Percentiles rank a stretch among this genome's conserved stretches.
Evolutionary conservation across 345 rosid genomes (phyloP).

Genomic region (Eucalyptus sp.): DNA sequence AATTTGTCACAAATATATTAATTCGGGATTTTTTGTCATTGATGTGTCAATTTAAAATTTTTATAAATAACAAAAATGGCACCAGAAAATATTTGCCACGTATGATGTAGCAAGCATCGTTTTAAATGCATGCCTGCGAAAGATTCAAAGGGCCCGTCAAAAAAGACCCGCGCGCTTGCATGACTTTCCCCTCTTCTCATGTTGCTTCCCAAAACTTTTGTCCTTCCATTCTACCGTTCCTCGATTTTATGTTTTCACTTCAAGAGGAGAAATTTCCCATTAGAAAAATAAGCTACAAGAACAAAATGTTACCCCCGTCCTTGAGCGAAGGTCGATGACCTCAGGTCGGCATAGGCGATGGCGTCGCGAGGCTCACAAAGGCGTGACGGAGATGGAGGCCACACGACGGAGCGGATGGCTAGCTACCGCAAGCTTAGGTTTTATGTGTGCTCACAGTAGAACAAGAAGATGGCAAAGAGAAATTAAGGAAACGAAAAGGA

Average conservation of each 20-base stretch:
- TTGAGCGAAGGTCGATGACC: neutral
- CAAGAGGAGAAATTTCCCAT: too few relatives aligned
- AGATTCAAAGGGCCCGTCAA: neutral
- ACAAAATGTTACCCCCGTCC: accelerated
- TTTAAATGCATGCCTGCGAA: neutral
- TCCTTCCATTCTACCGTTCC: neutral
- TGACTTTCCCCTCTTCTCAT: too few relatives aligned
- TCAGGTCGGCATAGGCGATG: accelerated
- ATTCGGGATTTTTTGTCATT: accelerated
- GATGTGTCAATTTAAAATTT: too few relatives aligned
- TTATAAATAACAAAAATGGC: accelerated
- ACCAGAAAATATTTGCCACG: accelerated
- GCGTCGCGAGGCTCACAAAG: neutral
- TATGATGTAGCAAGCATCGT: neutral
- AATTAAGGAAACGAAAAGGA: too few relatives aligned
- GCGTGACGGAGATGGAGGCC: neutral
- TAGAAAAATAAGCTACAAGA: too few relatives aligned
- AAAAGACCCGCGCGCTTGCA: neutral
- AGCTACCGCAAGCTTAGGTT: neutral
- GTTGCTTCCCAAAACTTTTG: neutral
- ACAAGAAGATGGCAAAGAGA: neutral
- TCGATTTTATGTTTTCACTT: neutral
- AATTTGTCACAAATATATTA: accelerated
- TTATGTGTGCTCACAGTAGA: neutral
- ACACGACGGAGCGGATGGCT: accelerated